phyloP scores from a whole-genome alignment of 2,329 filamentous ascomycete genomes.

The Alternaria solani region DNA sequence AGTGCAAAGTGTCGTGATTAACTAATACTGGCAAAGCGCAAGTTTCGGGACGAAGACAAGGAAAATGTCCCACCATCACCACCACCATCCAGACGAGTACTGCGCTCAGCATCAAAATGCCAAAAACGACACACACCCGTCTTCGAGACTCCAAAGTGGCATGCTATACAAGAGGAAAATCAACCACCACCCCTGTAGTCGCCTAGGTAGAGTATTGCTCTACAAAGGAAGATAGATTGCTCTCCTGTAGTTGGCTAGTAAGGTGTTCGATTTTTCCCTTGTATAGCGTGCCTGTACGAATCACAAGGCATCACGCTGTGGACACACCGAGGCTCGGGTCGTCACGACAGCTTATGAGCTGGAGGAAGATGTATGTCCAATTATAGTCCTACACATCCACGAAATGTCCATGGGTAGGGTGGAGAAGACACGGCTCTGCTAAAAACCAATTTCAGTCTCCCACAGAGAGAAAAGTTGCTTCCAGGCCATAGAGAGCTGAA shows the following conservation, averaged over 20 bases:
- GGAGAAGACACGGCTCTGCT: conserved; percentile 63
- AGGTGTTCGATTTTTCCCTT: no score
- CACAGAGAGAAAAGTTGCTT: conserved; percentile 61
- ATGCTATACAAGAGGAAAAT: not conserved
- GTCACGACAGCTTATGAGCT: not conserved
- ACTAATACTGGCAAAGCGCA: no score
- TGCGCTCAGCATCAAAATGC: no score
- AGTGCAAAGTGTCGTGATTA: no score
- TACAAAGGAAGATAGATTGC: no score
- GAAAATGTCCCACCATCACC: no score
- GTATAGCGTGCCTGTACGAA: not conserved
- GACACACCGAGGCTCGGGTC: not conserved
- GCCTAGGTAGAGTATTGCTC: no score
- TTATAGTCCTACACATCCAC: conserved; percentile 57
- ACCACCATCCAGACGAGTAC: no score
- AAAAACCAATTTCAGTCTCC: conserved; percentile 60
- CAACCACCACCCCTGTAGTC: no score
- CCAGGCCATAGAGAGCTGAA: conserved; percentile 55
- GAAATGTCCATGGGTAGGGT: conserved; percentile 56
- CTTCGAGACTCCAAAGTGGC: not conserved
- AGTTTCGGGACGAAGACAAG: no score
- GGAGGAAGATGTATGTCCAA: conserved; percentile 54
- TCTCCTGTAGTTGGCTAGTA: no score
- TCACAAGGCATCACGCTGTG: not conserved
- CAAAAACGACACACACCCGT: not conserved